Evolutionary conservation across 176 grass and related monocot species (phyloP), one percentile per base, ranked within the genome.

Genomic region (Luzula sylvatica): DNA sequence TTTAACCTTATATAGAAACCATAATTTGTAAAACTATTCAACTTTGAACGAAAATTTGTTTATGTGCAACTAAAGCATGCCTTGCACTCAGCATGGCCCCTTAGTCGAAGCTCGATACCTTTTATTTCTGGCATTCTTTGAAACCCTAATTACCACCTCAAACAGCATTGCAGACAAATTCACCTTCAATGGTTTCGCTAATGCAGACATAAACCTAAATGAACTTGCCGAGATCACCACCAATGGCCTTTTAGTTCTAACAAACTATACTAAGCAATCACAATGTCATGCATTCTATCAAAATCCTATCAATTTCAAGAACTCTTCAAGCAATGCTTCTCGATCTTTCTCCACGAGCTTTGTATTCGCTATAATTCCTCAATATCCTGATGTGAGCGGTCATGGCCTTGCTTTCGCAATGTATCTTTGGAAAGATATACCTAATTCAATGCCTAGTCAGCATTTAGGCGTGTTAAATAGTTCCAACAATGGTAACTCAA

Each of bases 271-370:
- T 11, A n/a, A 67, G 46, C 38, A 82, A 56, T 27, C 23, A 14
- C 42, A 46, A 60, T 71, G 78, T 16, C 78, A 76, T 14, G 78
- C 72, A 12, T 76, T 82, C 46, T 39, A 75, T 55, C 52, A 32
- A 13, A 1, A 13, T 66, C 66, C 71, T 26, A 21, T 61, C 18
- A 61, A 7, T 15, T 55, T 71, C 46, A 45, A 15, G 1, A 7
- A 12, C 11, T 24, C 52, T 5, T 16, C 2, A 14, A 52, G 27
- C 25, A 7, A 30, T 7, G 8, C 44, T 0, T 13, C 47, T 9
- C 2, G 15, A 29, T 84, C 80, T 35, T 84, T 84, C 51, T 87
- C 82, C 4, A 61, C 62, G n/a, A 72, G 42, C 40, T 86, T 86
- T 46, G 75, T 80, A 7, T 86, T 86, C 26, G 66, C 50, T 55